Percentiles rank a stretch among this genome's conserved stretches.
Evolutionary conservation across 164 flowering plant species (phyloP).

Genomic region (Liriodendron chinense): DNA sequence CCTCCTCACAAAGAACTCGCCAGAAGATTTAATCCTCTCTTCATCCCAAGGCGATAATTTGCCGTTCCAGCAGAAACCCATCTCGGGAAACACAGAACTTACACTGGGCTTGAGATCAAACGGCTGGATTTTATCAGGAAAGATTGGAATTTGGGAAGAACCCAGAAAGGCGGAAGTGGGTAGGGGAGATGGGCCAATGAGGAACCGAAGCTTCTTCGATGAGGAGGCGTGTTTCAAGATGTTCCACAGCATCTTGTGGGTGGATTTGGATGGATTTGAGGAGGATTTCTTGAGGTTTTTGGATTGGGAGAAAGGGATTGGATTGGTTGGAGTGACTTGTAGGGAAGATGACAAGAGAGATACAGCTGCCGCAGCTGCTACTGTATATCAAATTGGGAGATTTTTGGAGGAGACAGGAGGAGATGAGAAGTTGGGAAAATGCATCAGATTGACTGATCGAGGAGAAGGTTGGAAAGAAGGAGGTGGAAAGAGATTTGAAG

Average conservation of each 20-base stretch:
- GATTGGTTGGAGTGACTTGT: conserved; percentile 5
- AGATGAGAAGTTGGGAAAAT: neutral
- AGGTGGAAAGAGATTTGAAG: neutral
- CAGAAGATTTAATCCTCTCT: too few relatives aligned
- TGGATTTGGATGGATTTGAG: neutral
- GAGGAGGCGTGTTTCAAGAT: conserved; percentile 29
- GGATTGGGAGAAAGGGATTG: neutral
- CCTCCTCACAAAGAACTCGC: too few relatives aligned
- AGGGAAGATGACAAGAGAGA: neutral
- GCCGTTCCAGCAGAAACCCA: conserved; percentile 25
- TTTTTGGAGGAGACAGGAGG: neutral
- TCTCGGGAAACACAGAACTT: neutral
- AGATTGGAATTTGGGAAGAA: conserved; percentile 2
- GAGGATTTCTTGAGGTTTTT: neutral
- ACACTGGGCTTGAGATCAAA: conserved; percentile 2
- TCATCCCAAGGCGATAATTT: conserved; percentile 7
- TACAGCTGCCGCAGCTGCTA: too few relatives aligned
- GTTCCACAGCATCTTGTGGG: conserved; percentile 43
- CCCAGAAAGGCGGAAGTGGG: conserved; percentile 8
- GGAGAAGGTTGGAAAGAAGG: neutral
- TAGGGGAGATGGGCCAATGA: conserved; percentile 2
- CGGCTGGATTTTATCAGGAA: conserved; percentile 10
- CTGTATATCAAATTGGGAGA: conserved; percentile 7
- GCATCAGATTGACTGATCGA: neutral
- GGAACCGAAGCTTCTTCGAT: conserved; percentile 21